Base-by-base conservation (phyloP, 495 filamentous ascomycete species). In the Entonaema liquescens region DNA sequence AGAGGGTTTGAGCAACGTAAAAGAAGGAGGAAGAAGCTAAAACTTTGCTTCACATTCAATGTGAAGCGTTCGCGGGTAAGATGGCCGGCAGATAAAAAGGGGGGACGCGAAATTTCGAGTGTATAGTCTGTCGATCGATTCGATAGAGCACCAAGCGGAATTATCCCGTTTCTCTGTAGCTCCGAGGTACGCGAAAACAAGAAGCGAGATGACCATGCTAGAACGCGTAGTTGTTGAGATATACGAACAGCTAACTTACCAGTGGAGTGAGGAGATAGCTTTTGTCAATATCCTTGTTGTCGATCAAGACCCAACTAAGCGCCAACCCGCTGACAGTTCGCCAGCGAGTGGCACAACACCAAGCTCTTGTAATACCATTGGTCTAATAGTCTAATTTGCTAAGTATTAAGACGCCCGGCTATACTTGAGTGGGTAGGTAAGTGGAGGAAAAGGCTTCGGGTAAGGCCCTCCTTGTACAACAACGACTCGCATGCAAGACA, bases 261-360 rank as follows among this genome's bases (percentile, higher is more conserved):
- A 56, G 54, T 44, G 17, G 42, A 72, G 60, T 21, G 42, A 47
- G n/a, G 40, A 47, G 60, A 56, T 42, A 50, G 28, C 57, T 44
- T 65, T 25, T 44, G 11, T 52, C 25, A 28, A 26, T 38, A 74
- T 74, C 71, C 71, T 64, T 67, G 67, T 36, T 25, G 71, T 71
- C 53, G 71, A 74, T 74, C 71, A 64, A 70, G 50, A 52, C 61
- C 57, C 54, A 40, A 63, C 25, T 44, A 67, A 65, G 71, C 63
- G 38, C 62, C 53, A 67, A 74, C 67, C 67, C 67, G 71, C 58
- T 74, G 71, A 74, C 67, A 74, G 67, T 74, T 74, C 71, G 67
- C 59, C 36, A 64, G 62, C 49, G 31, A 56, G 56, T 63, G 23
- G 26, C 58, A 73, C 57, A 50, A 29, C 52, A 63, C 56, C 25